Evolutionary conservation across 495 filamentous ascomycete genomes (phyloP).

Genomic region (Clavariopsis aquatica): DNA sequence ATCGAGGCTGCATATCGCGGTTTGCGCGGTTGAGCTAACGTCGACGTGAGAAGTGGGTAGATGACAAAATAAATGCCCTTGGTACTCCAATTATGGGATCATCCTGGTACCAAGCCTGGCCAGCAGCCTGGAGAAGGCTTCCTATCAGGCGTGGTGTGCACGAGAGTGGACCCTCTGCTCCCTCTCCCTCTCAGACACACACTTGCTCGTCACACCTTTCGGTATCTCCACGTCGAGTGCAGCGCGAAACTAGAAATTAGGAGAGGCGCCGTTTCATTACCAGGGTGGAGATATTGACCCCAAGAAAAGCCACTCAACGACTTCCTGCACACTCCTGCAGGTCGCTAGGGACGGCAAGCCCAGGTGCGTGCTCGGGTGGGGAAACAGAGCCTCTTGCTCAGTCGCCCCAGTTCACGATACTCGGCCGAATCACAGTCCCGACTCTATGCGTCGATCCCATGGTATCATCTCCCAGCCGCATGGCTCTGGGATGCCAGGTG

Average conservation of each 20-base stretch:
- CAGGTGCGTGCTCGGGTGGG: conserved; percentile 33
- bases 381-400: conserved; percentile 34
- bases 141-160: conserved; percentile 25
- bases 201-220: not conserved
- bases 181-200: too few relatives aligned
- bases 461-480: conserved; percentile 22
- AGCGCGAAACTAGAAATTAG: not conserved
- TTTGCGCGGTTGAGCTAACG: conserved; percentile 28
- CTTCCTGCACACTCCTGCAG: conserved; percentile 7
- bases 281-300: not conserved
- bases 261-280: not conserved
- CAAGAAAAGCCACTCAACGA: not conserved
- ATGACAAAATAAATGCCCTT: not conserved
- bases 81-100: conserved; percentile 5
- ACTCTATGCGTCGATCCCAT: conserved; percentile 30
- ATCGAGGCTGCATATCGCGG: conserved; percentile 14
- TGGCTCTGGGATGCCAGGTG: conserved; percentile 34
- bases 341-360: conserved; percentile 12
- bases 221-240: conserved; percentile 6
- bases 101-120: not conserved
- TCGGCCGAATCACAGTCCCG: conserved; percentile 16
- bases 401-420: conserved; percentile 11
- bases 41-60: not conserved
- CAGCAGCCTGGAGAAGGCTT: not conserved
- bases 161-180: conserved; percentile 16